phyloP scores from a whole-genome alignment of 164 flowering plant genomes.

The Chloranthus sessilifolius region DNA sequence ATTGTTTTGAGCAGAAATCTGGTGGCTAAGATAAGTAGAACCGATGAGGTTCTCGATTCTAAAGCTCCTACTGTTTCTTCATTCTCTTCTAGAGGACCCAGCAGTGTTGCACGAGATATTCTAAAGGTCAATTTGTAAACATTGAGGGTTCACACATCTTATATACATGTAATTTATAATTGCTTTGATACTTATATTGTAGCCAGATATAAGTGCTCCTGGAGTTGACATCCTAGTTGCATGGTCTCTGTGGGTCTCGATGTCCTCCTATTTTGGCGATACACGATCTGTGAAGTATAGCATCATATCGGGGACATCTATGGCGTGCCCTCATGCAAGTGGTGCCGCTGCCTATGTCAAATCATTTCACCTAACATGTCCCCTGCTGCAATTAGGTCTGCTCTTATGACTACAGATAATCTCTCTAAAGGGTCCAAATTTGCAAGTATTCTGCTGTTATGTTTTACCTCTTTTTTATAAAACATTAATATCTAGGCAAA shows the following conservation, averaged over 20 bases:
- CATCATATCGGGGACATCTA: slow-evolving; percentile 33
- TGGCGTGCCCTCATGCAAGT: background rate
- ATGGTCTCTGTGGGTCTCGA: slow-evolving; percentile 26
- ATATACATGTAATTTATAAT: background rate
- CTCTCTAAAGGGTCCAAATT: background rate
- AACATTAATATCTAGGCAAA: no score
- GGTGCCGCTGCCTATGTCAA: background rate
- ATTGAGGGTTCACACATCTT: background rate
- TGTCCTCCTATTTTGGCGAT: slow-evolving; percentile 23
- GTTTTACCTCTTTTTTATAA: no score
- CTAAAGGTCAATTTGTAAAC: slow-evolving; percentile 20
- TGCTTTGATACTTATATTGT: slow-evolving; percentile 6
- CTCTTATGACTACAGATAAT: background rate
- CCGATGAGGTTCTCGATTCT: background rate
- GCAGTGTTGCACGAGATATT: slow-evolving; percentile 12
- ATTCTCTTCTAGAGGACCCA: slow-evolving; percentile 42
- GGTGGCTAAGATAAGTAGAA: slow-evolving; percentile 4
- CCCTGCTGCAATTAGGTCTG: background rate
- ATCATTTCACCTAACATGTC: background rate
- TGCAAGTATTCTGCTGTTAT: no score
- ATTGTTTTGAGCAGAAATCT: slow-evolving; percentile 6
- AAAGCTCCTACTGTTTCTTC: slow-evolving; percentile 19
- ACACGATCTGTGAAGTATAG: slow-evolving; percentile 3
- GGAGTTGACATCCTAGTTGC: slow-evolving; percentile 68
- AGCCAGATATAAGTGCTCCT: slow-evolving; percentile 81